Conservation (phyloP, 805 yeast species). For the Yamadazyma laniorum region DNA sequence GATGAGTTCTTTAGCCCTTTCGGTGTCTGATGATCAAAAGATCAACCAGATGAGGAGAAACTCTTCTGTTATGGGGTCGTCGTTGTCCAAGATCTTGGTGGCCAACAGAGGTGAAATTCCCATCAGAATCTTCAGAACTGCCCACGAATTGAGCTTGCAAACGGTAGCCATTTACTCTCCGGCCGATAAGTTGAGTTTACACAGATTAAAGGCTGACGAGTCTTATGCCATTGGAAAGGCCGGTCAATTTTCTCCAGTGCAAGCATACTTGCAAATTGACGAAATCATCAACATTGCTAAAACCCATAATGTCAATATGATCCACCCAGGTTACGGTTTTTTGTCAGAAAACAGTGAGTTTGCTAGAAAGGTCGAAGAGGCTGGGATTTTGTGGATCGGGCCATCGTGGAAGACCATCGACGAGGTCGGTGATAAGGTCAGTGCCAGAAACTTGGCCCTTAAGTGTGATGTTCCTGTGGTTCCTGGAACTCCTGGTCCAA, state of each 20-base stretch:
- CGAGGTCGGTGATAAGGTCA: conserved; percentile 94
- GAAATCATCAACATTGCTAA: conserved; percentile 67
- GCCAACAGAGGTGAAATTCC: conserved; percentile 88
- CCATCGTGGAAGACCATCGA: conserved; percentile 88
- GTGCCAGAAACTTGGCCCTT: conserved; percentile 85
- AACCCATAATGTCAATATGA: conserved; percentile 75
- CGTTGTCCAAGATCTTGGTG: conserved; percentile 61
- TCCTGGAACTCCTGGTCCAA: conserved; percentile 98
- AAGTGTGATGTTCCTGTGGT: conserved; percentile 85
- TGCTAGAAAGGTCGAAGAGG: conserved; percentile 85
- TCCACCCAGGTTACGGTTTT: conserved; percentile 84
- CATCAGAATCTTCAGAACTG: conserved; percentile 89
- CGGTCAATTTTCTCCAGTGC: conserved; percentile 92
- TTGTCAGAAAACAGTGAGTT: conserved; percentile 76
- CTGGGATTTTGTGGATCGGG: conserved; percentile 95
- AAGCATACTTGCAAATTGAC: conserved; percentile 92
- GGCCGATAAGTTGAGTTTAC: conserved; percentile 93
- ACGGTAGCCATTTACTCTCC: conserved; percentile 97
- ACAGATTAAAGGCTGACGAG: conserved; percentile 91
- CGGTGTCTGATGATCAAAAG: conserved; percentile 19
- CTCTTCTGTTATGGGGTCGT: conserved; percentile 42
- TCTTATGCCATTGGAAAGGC: conserved; percentile 86
- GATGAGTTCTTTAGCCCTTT: conserved; percentile 12
- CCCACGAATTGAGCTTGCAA: conserved; percentile 95
- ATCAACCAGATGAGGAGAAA: conserved; percentile 42